A percentile compares a stretch with the other conserved stretches of the same genome.
These are phyloP conservation scores for Zoysia japonica DNA, from an alignment of 176 grass and related monocot genomes.

Conservation along the genomic window DNA sequence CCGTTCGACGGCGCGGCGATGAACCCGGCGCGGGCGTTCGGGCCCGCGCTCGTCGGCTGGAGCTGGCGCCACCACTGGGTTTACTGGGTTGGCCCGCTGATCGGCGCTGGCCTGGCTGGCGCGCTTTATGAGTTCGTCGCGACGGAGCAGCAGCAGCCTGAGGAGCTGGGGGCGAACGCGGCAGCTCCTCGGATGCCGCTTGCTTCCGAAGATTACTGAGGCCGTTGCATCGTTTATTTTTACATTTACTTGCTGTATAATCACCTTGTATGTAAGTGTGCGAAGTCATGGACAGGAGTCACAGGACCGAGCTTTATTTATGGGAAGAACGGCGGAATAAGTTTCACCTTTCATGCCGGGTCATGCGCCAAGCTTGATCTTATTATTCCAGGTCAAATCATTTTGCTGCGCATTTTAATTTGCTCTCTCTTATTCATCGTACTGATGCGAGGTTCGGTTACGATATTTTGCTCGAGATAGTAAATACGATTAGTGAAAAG, in stretches of 20 bases:
- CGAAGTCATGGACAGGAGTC: background rate
- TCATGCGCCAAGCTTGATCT: no score
- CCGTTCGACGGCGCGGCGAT: constrained; percentile 91
- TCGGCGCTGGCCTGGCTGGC: constrained; percentile 61
- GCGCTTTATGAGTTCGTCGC: constrained; percentile 67
- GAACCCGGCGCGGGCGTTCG: constrained; percentile 84
- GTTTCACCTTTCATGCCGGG: no score
- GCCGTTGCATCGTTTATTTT: background rate
- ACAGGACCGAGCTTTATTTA: no score
- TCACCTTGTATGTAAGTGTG: background rate
- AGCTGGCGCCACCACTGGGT: constrained; percentile 82
- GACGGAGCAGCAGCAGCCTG: constrained; percentile 42
- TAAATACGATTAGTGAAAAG: no score
- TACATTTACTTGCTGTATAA: background rate
- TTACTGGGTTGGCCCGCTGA: constrained; percentile 79
- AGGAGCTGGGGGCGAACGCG: constrained; percentile 1
- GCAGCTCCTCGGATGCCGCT: background rate
- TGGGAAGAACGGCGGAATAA: no score
- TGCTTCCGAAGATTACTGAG: constrained; percentile 46
- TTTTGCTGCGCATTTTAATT: no score
- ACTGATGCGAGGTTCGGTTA: no score
- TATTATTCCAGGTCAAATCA: no score
- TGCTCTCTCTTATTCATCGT: no score
- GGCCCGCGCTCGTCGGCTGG: constrained; percentile 79
- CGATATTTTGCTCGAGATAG: no score